These are phyloP conservation scores for Rugonectria rugulosa DNA, from an alignment of 2,329 filamentous ascomycete genomes.

Conservation along the genomic window DNA sequence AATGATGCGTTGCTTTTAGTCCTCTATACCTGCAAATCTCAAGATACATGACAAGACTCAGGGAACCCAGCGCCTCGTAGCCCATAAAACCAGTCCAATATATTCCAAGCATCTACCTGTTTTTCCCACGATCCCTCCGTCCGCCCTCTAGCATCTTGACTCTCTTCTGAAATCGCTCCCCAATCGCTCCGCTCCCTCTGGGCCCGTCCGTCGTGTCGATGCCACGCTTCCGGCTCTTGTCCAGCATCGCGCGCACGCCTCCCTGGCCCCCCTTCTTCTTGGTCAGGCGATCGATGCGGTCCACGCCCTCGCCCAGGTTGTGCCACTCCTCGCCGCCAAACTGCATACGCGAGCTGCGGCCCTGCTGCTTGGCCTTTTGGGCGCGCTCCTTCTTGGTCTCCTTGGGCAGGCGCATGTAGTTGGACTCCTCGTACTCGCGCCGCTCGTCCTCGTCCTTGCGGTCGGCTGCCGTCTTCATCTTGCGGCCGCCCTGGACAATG, in stretches of 20 bases:
- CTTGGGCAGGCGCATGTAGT: slow-evolving; percentile 87
- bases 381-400: slow-evolving; percentile 86
- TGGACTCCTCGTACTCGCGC: slow-evolving; percentile 87
- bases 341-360: slow-evolving; percentile 65
- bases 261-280: slow-evolving; percentile 68
- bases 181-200: slow-evolving; percentile 71
- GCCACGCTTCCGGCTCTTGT: slow-evolving; percentile 86
- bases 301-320: slow-evolving; percentile 81
- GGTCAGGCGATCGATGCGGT: slow-evolving; percentile 86
- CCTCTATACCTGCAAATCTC: too few relatives aligned
- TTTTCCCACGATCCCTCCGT: slow-evolving; percentile 54
- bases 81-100: slow-evolving; percentile 20
- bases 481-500: slow-evolving; percentile 79
- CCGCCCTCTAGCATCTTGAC: slow-evolving; percentile 63
- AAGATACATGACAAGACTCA: neutral
- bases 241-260: slow-evolving; percentile 69
- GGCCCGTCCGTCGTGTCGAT: slow-evolving; percentile 74
- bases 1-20: too few relatives aligned
- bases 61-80: neutral
- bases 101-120: slow-evolving; percentile 39
- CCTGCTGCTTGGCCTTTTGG: slow-evolving; percentile 65
- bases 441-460: slow-evolving; percentile 80
- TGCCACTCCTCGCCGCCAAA: slow-evolving; percentile 94
- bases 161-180: slow-evolving; percentile 77
- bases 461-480: slow-evolving; percentile 79